phyloP scores from a whole-genome alignment of 1,284 basidiomycete species.

The Peniophora sp. region DNA sequence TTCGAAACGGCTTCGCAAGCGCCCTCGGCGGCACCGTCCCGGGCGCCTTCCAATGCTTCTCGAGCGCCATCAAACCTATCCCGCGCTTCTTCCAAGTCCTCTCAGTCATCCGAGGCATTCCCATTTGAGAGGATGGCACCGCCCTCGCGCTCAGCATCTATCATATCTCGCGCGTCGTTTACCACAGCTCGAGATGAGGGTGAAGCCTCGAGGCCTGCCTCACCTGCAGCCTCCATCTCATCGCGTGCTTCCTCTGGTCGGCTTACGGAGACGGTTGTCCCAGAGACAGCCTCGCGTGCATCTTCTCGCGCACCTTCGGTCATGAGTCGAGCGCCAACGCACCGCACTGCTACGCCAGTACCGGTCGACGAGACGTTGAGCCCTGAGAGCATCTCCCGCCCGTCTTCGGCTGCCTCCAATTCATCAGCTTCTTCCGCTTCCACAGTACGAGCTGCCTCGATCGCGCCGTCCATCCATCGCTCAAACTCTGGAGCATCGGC shows the following conservation, averaged over 20 bases:
- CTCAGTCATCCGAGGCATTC: conserved; percentile 2
- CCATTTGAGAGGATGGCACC: conserved; percentile 2
- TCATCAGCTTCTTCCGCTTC: neutral
- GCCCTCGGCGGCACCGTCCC: neutral
- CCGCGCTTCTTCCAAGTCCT: conserved; percentile 1
- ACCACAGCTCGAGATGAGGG: no score
- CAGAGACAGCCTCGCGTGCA: neutral
- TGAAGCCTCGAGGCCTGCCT: no score
- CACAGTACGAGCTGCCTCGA: neutral
- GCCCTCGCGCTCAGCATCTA: neutral
- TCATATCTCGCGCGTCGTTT: neutral
- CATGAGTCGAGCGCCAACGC: neutral
- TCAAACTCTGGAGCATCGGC: neutral
- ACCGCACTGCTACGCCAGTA: neutral
- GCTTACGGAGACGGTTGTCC: neutral
- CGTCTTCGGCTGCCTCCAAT: neutral
- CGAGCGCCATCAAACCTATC: neutral
- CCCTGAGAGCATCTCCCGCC: neutral
- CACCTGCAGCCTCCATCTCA: no score
- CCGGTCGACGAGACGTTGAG: neutral
- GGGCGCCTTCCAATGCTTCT: neutral
- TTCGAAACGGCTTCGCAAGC: neutral
- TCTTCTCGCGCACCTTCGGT: neutral
- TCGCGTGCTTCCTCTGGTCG: neutral
- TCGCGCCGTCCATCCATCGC: neutral